A percentile compares a stretch with the other conserved stretches of the same genome.
Evolutionary conservation across 2,329 filamentous ascomycete genomes (phyloP).

Genomic region (Emergomyces pasteurianus): DNA sequence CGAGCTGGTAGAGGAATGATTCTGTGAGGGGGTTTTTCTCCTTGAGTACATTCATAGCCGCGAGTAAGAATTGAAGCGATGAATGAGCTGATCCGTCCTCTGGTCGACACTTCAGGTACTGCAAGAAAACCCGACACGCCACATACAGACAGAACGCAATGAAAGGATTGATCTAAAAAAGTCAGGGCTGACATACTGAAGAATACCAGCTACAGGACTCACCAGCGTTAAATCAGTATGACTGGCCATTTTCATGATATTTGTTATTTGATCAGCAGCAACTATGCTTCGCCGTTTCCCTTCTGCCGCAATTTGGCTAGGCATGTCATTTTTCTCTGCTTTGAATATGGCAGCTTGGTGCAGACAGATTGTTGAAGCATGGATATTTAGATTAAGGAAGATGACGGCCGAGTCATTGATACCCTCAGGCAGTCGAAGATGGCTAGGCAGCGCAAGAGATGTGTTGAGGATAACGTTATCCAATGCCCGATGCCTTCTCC

Average conservation of each 20-base stretch:
- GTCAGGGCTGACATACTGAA: conserved; percentile 9
- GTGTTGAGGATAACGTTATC: conserved; percentile 87
- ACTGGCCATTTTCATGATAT: conserved; percentile 88
- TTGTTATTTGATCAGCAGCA: conserved; percentile 84
- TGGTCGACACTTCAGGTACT: conserved; percentile 89
- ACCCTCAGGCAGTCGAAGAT: conserved; percentile 66
- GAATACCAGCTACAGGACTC: conserved; percentile 28
- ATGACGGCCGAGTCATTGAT: conserved; percentile 72
- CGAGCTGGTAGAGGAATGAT: conserved; percentile 85
- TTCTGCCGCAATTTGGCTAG: conserved; percentile 65
- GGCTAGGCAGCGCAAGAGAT: conserved; percentile 65
- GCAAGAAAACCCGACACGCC: conserved; percentile 87
- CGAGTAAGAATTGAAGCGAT: conserved; percentile 78
- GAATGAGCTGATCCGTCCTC: conserved; percentile 66
- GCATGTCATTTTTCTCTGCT: conserved; percentile 75
- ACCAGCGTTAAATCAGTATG: conserved; percentile 76
- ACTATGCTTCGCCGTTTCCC: conserved; percentile 90
- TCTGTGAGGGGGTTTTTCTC: conserved; percentile 81
- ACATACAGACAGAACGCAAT: conserved; percentile 93
- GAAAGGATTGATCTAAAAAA: conserved; percentile 75
- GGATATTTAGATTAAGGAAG: conserved; percentile 93
- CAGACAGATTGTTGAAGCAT: conserved; percentile 92
- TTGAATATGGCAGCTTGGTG: conserved; percentile 98
- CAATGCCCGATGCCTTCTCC: conserved; percentile 81
- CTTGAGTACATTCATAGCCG: conserved; percentile 83